Base-by-base conservation (phyloP, 2,329 filamentous ascomycete genomes). In the Fusarium compactum region DNA sequence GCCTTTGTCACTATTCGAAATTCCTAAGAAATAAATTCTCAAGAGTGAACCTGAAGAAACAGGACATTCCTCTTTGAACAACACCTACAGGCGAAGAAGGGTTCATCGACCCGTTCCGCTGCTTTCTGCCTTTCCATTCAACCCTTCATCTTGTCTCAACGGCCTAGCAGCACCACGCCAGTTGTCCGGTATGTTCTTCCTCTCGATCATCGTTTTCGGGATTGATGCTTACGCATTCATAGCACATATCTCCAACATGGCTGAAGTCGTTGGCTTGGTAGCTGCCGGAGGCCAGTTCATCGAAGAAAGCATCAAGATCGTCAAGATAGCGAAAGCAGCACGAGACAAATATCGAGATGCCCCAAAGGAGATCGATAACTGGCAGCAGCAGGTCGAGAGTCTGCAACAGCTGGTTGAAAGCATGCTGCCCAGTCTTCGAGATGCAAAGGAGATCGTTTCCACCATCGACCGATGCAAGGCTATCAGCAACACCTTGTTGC, bases 121-220 rank as follows among this genome's bases (percentile, higher is more conserved):
- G 8, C 11, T 2, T 1, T 29, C 27, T 12, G 11, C 27, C 2
- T 6, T 12, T 29, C 4, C 5, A 29, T 11, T 29, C 27, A 29
- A 12, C 6, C 5, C 4, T 11, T 3, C 15, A 34, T 34, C 32
- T 18, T 9, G 16, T 3, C 32, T 11, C 9, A 18, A 5, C 32
- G 5, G 16, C 16, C 32, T 1, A 18, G 32, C 1, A 18, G 9
- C 16, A 38, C 32, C 5, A 11, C 16, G 32, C 3, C 16, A 18
- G 32, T 11, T 0, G 16, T 34, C 32, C 32, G 9, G 32, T 34
- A 10, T 11, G 5, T 11, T 18, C 16, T 38, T 18, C 32, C 32
- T 6, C 0, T 38, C 5, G 2, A 4, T 18, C 16, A 11, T 18
- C 2, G 2, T 38, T 2, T 10, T 34, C 18, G 5, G 9, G 1